Evolutionary conservation across 768 basidiomycete species (phyloP), one percentile per base, ranked within the genome.

Genomic region (Inosperma sp.): DNA sequence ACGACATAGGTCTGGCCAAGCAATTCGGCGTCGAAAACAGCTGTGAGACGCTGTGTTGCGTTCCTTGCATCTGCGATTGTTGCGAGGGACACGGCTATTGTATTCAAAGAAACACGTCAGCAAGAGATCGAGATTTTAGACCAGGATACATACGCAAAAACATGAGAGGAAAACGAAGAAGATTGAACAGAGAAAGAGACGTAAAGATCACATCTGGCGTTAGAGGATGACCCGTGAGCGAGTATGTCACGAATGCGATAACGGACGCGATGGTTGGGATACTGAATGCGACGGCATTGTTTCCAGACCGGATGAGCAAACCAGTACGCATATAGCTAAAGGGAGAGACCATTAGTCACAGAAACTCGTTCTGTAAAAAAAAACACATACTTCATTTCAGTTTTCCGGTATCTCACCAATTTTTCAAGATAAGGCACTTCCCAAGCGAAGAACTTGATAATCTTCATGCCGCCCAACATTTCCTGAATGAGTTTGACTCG

Each of bases 361-460:
- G 17, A 45, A 43, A 5, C 19, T 26, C 4, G 6, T 12, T n/a
- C 21, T 26, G 4, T 4, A 27, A 14, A 42, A 22, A 19, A 21
- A 14, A n/a, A 26, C 35, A 13, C 71, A 56, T 82, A 80, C 17
- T 82, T 84, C 68, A 92, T 81, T 66, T 95, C 93, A 43, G 78
- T 76, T 42, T 69, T 71, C 46, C 94, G 76, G 60, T 86, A 87
- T 34, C 78, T 78, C 25, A 77, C 75, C 22, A 96, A 77, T 37
- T 85, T 81, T 13, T 80, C 3, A 19, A 95, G 74, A 66, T 91
- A 94, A 0, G 93, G 89, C 2, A 67, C 59, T 60, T 93, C 90
- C 90, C 90, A 93, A 5, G 87, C 83, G 66, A 94, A 94, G 65
- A 86, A 84, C 66, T 96, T 96, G 76, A 96, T 88, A 54, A 95